These are phyloP conservation scores for Ceratocystis ficicola DNA, from an alignment of 2,329 filamentous ascomycete genomes.

Conservation along the genomic window DNA sequence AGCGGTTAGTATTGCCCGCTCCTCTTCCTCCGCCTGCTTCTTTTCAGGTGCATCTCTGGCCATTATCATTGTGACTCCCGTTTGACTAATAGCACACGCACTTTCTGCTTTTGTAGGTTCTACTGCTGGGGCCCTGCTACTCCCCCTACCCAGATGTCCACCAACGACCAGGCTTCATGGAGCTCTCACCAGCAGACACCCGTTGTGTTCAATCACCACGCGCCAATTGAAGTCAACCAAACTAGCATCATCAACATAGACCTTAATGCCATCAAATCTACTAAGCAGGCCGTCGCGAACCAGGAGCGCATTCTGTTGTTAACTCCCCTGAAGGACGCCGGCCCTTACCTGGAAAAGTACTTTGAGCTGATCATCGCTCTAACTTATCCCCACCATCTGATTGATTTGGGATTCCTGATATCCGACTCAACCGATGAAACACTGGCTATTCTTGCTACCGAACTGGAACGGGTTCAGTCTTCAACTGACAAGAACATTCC, in stretches of 20 bases:
- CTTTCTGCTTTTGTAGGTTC: slow-evolving; percentile 48
- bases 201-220: slow-evolving; percentile 92
- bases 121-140: slow-evolving; percentile 95
- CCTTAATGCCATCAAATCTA: slow-evolving; percentile 75
- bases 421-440: slow-evolving; percentile 89
- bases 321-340: slow-evolving; percentile 84
- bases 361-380: slow-evolving; percentile 85
- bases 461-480: slow-evolving; percentile 79
- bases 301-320: slow-evolving; percentile 82
- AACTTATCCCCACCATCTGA: slow-evolving; percentile 87
- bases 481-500: slow-evolving; percentile 59
- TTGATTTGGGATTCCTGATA: slow-evolving; percentile 89
- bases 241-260: slow-evolving; percentile 67
- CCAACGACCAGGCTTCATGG: slow-evolving; percentile 86
- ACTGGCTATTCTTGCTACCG: slow-evolving; percentile 67
- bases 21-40: neutral
- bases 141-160: slow-evolving; percentile 88
- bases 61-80: neutral
- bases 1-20: slow-evolving; percentile 51
- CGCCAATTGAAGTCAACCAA: slow-evolving; percentile 71
- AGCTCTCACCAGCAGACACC: slow-evolving; percentile 79
- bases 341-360: slow-evolving; percentile 70
- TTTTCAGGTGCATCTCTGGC: neutral
- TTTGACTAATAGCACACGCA: slow-evolving; percentile 2
- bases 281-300: slow-evolving; percentile 63